phyloP scores from a whole-genome alignment of 768 basidiomycete genomes.

The Coprinopsis marcescibilis region DNA sequence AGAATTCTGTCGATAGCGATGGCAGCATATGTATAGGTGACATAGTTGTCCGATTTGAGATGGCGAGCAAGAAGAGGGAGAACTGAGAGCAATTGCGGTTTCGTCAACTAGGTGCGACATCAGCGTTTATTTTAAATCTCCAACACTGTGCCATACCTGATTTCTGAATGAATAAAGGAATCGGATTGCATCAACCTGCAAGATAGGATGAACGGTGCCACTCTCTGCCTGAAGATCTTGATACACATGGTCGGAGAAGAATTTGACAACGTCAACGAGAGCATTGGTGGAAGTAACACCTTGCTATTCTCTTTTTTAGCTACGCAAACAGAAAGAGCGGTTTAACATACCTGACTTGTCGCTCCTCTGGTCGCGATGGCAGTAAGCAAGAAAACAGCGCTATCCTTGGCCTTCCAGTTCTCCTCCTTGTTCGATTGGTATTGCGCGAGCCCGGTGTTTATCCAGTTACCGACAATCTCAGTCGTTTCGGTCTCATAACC shows the following conservation, averaged over 20 bases:
- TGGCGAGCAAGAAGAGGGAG: constrained; percentile 82
- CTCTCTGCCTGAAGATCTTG: constrained; percentile 71
- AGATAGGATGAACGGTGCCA: constrained; percentile 74
- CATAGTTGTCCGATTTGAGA: constrained; percentile 79
- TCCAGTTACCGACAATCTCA: constrained; percentile 80
- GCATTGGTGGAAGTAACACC: constrained; percentile 93
- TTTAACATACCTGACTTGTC: constrained; percentile 61
- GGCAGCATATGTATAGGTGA: constrained; percentile 93
- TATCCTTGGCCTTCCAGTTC: constrained; percentile 91
- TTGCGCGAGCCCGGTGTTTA: constrained; percentile 62
- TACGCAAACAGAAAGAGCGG: background rate
- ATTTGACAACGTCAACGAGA: constrained; percentile 89
- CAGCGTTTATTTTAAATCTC: background rate
- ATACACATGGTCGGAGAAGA: constrained; percentile 90
- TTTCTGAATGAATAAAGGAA: constrained; percentile 95
- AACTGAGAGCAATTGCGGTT: constrained; percentile 88
- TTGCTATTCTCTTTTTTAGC: constrained; percentile 40
- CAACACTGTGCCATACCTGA: constrained; percentile 55
- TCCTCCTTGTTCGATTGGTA: constrained; percentile 55
- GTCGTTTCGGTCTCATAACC: constrained; percentile 86
- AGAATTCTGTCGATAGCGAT: constrained; percentile 96
- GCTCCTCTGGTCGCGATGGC: constrained; percentile 88
- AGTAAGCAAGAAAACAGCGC: constrained; percentile 89
- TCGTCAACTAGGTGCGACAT: constrained; percentile 62
- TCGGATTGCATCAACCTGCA: constrained; percentile 95